Percentiles rank a stretch among this genome's conserved stretches.
These are phyloP conservation scores for Dendrocalamus sinicus DNA, from an alignment of 176 grass and related monocot genomes.

Conservation along the genomic window DNA sequence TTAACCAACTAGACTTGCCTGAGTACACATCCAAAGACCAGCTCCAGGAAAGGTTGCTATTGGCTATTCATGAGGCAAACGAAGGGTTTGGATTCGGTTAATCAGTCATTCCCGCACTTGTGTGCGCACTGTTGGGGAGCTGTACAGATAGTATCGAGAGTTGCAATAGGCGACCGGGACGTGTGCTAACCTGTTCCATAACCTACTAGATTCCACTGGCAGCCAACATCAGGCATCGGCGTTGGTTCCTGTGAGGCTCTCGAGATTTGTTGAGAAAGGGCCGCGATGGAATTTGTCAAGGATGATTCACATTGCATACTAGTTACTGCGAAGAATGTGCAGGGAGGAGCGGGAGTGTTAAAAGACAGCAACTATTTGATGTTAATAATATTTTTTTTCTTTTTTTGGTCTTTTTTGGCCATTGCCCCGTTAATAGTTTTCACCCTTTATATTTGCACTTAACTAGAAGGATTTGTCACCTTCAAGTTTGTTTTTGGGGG, in stretches of 20 bases:
- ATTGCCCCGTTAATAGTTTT: slow-evolving; percentile 37
- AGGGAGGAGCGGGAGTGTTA: background rate
- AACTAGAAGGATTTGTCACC: background rate
- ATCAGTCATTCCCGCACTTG: slow-evolving; percentile 16
- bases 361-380: slow-evolving; percentile 43
- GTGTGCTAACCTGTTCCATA: background rate
- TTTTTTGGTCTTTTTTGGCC: slow-evolving; percentile 2
- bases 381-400: slow-evolving; percentile 51
- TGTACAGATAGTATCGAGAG: slow-evolving; percentile 49
- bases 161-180: slow-evolving; percentile 34
- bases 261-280: background rate
- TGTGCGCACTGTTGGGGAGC: background rate
- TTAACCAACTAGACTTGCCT: slow-evolving; percentile 96
- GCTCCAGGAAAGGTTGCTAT: slow-evolving; percentile 83
- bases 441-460: slow-evolving; percentile 14
- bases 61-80: slow-evolving; percentile 95
- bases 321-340: slow-evolving; percentile 24
- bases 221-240: slow-evolving; percentile 24
- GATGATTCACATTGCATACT: slow-evolving; percentile 23
- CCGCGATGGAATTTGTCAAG: background rate
- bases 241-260: background rate
- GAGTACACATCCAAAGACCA: slow-evolving; percentile 97
- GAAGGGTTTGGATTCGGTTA: slow-evolving; percentile 98
- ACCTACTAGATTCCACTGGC: slow-evolving; percentile 24
- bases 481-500: slow-evolving; percentile 30